These are phyloP conservation scores for Aureobasidium sp. DNA, from an alignment of 2,329 filamentous ascomycete species.

Conservation along the genomic window DNA sequence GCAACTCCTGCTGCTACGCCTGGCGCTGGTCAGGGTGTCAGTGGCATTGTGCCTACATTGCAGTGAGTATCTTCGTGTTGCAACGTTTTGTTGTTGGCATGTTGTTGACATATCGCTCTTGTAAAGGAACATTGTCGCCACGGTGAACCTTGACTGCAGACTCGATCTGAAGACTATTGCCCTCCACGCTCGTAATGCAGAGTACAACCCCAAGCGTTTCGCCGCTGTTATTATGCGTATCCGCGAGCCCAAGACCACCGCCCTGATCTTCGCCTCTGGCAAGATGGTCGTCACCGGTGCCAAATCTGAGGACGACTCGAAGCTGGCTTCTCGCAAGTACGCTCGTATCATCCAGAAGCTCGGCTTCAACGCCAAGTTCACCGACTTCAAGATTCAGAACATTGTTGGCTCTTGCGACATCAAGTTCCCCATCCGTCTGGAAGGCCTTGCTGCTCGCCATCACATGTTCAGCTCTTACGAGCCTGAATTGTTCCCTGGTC, in stretches of 20 bases:
- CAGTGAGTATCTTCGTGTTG: conserved; percentile 69
- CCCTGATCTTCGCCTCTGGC: conserved; percentile 93
- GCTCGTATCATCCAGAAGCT: conserved; percentile 99
- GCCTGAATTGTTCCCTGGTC: conserved; percentile 94
- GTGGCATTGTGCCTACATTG: conserved; percentile 85
- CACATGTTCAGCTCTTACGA: conserved; percentile 99
- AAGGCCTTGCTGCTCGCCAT: conserved; percentile 92
- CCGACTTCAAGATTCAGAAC: conserved; percentile 99
- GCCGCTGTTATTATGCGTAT: conserved; percentile 99
- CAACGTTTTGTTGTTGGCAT: conserved; percentile 26
- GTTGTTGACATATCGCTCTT: conserved; percentile 32
- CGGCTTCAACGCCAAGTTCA: conserved; percentile 98
- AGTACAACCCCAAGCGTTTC: conserved; percentile 99
- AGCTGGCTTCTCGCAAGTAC: conserved; percentile 94
- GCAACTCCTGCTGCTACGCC: conserved; percentile 88
- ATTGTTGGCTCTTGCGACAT: conserved; percentile 98
- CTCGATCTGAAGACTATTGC: conserved; percentile 98
- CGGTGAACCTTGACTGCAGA: conserved; percentile 95
- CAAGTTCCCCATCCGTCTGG: conserved; percentile 96
- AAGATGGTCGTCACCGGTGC: conserved; percentile 90
- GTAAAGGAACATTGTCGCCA: conserved; percentile 95
- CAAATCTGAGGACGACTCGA: conserved; percentile 75
- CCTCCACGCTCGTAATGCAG: conserved; percentile 92
- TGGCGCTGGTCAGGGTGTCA: conserved; percentile 71
- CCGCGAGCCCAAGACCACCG: conserved; percentile 96